Evolutionary conservation across 1,284 basidiomycete genomes (phyloP).

Genomic region (Singerocomus rubriflavus): DNA sequence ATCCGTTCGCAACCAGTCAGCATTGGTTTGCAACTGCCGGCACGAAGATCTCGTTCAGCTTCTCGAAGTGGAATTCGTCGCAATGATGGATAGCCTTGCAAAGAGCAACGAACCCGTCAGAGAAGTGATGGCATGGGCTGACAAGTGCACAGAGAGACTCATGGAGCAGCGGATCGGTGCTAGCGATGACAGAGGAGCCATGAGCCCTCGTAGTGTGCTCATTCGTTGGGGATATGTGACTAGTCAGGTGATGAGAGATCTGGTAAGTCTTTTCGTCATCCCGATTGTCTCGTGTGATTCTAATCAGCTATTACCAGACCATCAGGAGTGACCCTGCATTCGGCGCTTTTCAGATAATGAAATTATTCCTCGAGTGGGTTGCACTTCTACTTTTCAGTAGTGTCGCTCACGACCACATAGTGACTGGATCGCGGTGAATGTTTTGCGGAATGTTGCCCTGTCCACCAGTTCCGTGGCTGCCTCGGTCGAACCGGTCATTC

Average conservation of each 20-base stretch:
- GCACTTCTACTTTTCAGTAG: conserved; percentile 4
- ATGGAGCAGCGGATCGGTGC: conserved; percentile 64
- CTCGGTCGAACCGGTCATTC: conserved; percentile 85
- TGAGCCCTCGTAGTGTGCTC: conserved; percentile 81
- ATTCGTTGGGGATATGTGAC: conserved; percentile 91
- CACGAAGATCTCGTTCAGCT: conserved; percentile 84
- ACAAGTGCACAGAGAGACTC: conserved; percentile 79
- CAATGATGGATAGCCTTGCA: conserved; percentile 63
- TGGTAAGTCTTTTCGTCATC: conserved; percentile 47
- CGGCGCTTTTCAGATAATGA: conserved; percentile 86
- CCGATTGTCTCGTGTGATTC: not conserved
- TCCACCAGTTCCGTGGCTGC: conserved; percentile 87
- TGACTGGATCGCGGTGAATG: conserved; percentile 87
- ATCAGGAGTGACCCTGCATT: conserved; percentile 87
- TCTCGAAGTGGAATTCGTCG: conserved; percentile 81
- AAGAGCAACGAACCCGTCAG: conserved; percentile 80
- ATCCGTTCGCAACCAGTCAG: conserved; percentile 87
- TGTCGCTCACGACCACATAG: conserved; percentile 38
- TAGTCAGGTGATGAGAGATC: conserved; percentile 84
- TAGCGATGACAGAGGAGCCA: conserved; percentile 70
- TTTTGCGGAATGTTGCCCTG: conserved; percentile 78
- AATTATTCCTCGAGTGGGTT: conserved; percentile 82
- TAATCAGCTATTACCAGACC: conserved; percentile 47
- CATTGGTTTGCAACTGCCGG: conserved; percentile 85
- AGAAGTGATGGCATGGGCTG: conserved; percentile 85